Conservation (phyloP, 345 rosid species). For the Brassica rapa region DNA sequence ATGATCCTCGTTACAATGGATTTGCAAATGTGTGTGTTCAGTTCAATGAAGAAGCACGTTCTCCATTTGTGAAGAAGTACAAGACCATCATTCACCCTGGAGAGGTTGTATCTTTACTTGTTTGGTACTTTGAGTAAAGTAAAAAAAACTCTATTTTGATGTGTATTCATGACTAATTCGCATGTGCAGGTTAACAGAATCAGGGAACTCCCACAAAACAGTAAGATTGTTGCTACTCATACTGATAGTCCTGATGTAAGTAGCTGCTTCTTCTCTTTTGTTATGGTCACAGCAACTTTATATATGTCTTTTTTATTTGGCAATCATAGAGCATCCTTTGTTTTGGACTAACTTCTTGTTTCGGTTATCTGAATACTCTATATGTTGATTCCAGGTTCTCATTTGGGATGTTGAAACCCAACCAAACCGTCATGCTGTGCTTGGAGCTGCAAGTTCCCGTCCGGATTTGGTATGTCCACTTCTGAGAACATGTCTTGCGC, state of each 20-base stretch:
- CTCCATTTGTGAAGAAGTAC: conserved; percentile 98
- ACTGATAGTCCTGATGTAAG: conserved; percentile 98
- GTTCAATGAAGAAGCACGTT: conserved; percentile 99
- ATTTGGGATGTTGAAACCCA: conserved; percentile 99
- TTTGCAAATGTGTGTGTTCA: conserved; percentile 38
- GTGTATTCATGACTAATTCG: not conserved
- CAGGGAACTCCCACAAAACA: conserved; percentile 93
- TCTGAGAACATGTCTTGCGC: not conserved
- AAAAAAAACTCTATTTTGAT: not conserved
- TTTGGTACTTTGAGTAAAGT: not conserved
- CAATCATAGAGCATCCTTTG: conserved; percentile 7
- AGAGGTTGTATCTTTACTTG: conserved; percentile 52
- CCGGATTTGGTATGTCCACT: conserved; percentile 77
- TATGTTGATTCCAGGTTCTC: conserved; percentile 63
- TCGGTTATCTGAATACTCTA: conserved; percentile 18
- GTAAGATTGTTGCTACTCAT: conserved; percentile 95
- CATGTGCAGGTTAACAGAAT: conserved; percentile 89
- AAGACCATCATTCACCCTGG: conserved; percentile 99
- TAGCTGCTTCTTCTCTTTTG: not conserved
- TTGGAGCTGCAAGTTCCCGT: conserved; percentile 88
- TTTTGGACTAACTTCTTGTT: not conserved
- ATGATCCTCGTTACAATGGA: not conserved
- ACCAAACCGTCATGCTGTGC: conserved; percentile 98
- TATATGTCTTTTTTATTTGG: not conserved
- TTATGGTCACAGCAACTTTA: conserved; percentile 5